phyloP scores from a whole-genome alignment of 768 basidiomycete species.

The Tricholoma matsutake region DNA sequence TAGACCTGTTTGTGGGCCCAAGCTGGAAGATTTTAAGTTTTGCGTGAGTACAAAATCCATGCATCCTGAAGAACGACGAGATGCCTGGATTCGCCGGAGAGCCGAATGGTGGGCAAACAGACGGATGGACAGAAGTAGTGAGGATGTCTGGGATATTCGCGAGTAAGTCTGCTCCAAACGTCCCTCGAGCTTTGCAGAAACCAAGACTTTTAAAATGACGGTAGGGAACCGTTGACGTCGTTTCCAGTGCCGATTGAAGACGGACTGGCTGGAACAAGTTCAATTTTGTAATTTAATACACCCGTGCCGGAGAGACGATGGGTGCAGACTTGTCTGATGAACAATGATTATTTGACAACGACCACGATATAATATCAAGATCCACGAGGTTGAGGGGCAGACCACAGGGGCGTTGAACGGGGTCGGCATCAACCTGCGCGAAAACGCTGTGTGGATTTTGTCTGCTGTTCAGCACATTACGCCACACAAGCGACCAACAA shows the following conservation, averaged over 20 bases:
- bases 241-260: constrained; percentile 42
- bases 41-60: constrained; percentile 82
- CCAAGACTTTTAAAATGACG: neutral
- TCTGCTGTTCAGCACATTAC: too few species aligned
- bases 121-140: constrained; percentile 76
- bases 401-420: too few species aligned
- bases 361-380: too few species aligned
- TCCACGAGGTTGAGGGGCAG: too few species aligned
- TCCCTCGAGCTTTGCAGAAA: neutral
- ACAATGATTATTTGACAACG: too few species aligned
- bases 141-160: constrained; percentile 92
- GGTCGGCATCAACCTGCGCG: too few species aligned
- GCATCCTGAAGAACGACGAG: constrained; percentile 71
- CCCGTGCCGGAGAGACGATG: too few species aligned
- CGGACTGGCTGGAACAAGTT: constrained; percentile 6
- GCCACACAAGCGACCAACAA: too few species aligned
- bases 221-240: constrained; percentile 47
- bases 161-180: constrained; percentile 47
- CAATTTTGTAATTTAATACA: constrained; percentile 6
- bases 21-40: constrained; percentile 92
- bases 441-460: too few species aligned
- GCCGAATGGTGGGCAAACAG: constrained; percentile 95
- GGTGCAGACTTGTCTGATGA: too few species aligned
- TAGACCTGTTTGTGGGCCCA: constrained; percentile 65
- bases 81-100: constrained; percentile 80